Conservation (phyloP, 2,329 filamentous ascomycete species). For the Xylariaceae sp. region DNA sequence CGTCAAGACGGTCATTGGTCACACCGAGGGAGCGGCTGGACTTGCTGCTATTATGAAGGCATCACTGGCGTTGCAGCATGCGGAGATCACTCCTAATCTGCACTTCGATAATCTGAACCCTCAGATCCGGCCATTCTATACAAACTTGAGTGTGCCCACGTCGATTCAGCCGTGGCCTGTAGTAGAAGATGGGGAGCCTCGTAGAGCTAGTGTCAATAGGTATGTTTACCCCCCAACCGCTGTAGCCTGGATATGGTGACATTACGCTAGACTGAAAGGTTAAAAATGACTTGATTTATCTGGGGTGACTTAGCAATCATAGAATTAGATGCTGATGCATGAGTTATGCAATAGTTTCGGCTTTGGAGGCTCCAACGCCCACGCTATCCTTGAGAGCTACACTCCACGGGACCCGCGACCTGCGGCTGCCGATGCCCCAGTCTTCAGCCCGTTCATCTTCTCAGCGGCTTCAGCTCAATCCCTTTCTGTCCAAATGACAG, state of each 20-base stretch:
- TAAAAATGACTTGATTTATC: too few species aligned
- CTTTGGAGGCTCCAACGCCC: slow-evolving; percentile 28
- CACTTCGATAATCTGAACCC: slow-evolving; percentile 6
- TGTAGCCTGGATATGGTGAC: too few species aligned
- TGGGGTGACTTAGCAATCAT: too few species aligned
- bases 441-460: slow-evolving; percentile 20
- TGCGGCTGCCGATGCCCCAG: background rate
- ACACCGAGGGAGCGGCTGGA: slow-evolving; percentile 16
- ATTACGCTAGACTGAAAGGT: too few species aligned
- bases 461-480: slow-evolving; percentile 17
- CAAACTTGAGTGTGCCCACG: slow-evolving; percentile 3
- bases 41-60: slow-evolving; percentile 9
- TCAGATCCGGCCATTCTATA: slow-evolving; percentile 3
- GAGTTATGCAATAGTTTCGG: slow-evolving; percentile 13
- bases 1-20: slow-evolving; percentile 20
- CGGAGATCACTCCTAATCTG: slow-evolving; percentile 8
- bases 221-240: too few species aligned
- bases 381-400: slow-evolving; percentile 28
- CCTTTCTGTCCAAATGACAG: too few species aligned
- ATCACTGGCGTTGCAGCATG: slow-evolving; percentile 7
- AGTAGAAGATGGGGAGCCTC: slow-evolving; percentile 1
- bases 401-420: background rate
- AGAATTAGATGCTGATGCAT: background rate
- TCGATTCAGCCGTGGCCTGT: slow-evolving; percentile 8
- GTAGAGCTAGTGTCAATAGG: slow-evolving; percentile 27